Evolutionary conservation across 345 rosid species (phyloP).

Genomic region (Populus davidiana): DNA sequence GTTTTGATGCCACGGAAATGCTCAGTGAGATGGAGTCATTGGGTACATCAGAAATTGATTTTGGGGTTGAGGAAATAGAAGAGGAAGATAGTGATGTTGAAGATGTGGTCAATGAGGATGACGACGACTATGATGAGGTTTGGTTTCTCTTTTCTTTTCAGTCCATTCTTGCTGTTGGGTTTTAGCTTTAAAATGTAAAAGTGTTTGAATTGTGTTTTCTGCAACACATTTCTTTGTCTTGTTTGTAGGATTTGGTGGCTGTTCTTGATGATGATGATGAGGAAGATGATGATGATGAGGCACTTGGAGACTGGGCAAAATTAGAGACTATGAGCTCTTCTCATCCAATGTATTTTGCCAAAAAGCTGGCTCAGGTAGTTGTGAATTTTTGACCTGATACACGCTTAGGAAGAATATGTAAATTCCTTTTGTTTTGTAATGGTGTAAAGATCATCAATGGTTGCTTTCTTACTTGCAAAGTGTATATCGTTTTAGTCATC

Average conservation of each 20-base stretch:
- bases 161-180: constrained; percentile 7
- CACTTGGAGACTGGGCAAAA: constrained; percentile 83
- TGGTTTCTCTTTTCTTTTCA: constrained; percentile 11
- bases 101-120: constrained; percentile 38
- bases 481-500: not conserved
- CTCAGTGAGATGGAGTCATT: constrained; percentile 64
- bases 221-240: constrained; percentile 17
- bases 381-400: not conserved
- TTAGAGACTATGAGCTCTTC: constrained; percentile 85
- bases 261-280: constrained; percentile 65
- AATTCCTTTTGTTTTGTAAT: constrained; percentile 1
- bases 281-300: constrained; percentile 53
- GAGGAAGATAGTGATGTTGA: constrained; percentile 60
- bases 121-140: constrained; percentile 36
- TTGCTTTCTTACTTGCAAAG: constrained; percentile 1
- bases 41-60: constrained; percentile 67
- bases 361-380: constrained; percentile 66
- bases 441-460: not conserved
- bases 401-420: not conserved
- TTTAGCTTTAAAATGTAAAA: constrained; percentile 3
- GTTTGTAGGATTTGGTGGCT: constrained; percentile 65
- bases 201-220: constrained; percentile 7
- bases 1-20: constrained; percentile 78
- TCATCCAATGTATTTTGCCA: constrained; percentile 93
- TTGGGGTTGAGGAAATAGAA: constrained; percentile 61